Percentiles rank a stretch among this genome's conserved stretches.
phyloP scores from a whole-genome alignment of 352 stramenopile genomes.

The Pythium sukuiense region DNA sequence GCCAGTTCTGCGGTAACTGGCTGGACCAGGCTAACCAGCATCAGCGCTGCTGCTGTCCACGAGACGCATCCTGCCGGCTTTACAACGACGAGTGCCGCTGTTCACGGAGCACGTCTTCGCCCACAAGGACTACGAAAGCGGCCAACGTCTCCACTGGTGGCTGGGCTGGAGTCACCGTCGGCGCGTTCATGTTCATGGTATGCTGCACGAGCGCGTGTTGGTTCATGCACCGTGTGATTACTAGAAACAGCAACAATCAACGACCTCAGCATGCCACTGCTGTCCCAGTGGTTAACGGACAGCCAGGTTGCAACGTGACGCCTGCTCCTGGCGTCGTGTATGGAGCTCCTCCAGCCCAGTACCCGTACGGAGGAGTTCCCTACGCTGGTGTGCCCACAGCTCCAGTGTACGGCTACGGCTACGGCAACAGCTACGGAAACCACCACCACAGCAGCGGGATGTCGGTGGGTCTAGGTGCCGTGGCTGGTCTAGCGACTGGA shows the following conservation, averaged over 20 bases:
- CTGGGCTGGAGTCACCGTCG: slow-evolving; percentile 14
- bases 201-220: background rate
- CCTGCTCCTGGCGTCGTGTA: background rate
- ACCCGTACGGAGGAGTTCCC: too few relatives aligned
- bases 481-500: slow-evolving; percentile 11
- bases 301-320: background rate
- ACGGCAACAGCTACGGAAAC: slow-evolving; percentile 11
- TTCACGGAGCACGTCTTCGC: background rate
- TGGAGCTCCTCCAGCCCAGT: background rate
- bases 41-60: slow-evolving; percentile 33
- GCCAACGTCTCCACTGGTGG: slow-evolving; percentile 2
- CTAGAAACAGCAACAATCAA: background rate
- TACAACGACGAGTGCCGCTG: slow-evolving; percentile 19
- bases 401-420: slow-evolving; percentile 23
- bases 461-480: slow-evolving; percentile 1
- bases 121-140: background rate
- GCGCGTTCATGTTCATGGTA: slow-evolving; percentile 5
- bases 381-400: slow-evolving; percentile 4
- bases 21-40: slow-evolving; percentile 25
- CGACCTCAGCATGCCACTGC: background rate
- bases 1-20: slow-evolving; percentile 35
- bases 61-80: slow-evolving; percentile 22
- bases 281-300: background rate
- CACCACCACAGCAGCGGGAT: slow-evolving; percentile 4
- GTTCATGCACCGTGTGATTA: slow-evolving; percentile 4